Percentiles rank a stretch among this genome's conserved stretches.
phyloP scores from a whole-genome alignment of 2,329 filamentous ascomycete genomes.

The Aspergillus sp. region DNA sequence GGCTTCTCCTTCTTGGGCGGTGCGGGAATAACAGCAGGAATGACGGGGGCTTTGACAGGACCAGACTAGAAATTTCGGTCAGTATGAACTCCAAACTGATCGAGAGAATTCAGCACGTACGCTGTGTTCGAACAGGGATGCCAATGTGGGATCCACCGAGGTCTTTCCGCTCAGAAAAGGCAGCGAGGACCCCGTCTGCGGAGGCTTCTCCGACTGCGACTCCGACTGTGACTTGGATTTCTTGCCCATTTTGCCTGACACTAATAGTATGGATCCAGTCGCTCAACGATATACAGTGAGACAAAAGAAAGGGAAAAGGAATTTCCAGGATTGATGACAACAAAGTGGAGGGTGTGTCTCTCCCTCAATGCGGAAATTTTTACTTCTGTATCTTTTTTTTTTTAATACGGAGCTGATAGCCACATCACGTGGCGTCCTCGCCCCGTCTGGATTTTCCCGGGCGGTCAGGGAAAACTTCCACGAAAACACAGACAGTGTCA shows the following conservation, averaged over 20 bases:
- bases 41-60: slow-evolving; percentile 38
- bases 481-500: neutral
- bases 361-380: neutral
- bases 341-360: neutral
- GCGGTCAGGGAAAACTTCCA: neutral
- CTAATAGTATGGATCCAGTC: neutral
- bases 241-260: slow-evolving; percentile 31
- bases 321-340: neutral
- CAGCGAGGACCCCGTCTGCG: slow-evolving; percentile 19
- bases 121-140: slow-evolving; percentile 70
- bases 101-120: slow-evolving; percentile 50
- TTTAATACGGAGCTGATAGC: slow-evolving; percentile 5
- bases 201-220: slow-evolving; percentile 2
- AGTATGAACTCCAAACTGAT: neutral
- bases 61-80: slow-evolving; percentile 31
- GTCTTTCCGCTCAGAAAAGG: slow-evolving; percentile 58
- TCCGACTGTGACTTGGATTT: slow-evolving; percentile 32
- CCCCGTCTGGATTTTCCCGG: neutral
- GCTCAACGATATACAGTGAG: neutral
- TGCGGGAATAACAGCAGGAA: slow-evolving; percentile 10
- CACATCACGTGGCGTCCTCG: slow-evolving; percentile 11
- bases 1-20: slow-evolving; percentile 17
- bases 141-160: slow-evolving; percentile 66
- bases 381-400: slow-evolving; percentile 4
- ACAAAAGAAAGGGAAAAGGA: neutral